Conservation (phyloP, 2,329 filamentous ascomycete genomes). For the Colletotrichum scovillei region DNA sequence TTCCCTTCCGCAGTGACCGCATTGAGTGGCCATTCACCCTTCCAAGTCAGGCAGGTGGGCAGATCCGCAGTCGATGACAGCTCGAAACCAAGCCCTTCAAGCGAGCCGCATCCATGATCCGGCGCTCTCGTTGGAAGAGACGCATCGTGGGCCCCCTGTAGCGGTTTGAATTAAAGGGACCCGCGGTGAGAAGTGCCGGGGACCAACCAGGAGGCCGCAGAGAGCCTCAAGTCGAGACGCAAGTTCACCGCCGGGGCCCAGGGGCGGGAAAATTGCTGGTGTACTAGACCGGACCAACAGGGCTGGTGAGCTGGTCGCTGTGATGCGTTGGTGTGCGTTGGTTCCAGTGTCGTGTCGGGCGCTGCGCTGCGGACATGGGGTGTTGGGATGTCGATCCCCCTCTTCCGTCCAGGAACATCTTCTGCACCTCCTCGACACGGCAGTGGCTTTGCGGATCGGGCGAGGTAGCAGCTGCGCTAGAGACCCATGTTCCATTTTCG, state of each 20-base stretch:
- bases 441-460: slow-evolving; percentile 17
- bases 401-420: not conserved
- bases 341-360: not conserved
- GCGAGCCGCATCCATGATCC: not conserved
- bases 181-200: slow-evolving; percentile 2
- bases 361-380: not conserved
- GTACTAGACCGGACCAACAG: not conserved
- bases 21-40: not conserved
- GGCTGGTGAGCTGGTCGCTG: not conserved
- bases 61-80: not conserved
- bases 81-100: not conserved
- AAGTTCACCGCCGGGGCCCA: not conserved
- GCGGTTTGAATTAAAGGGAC: slow-evolving; percentile 33
- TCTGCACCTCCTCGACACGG: slow-evolving; percentile 18
- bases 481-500: not conserved
- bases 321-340: not conserved
- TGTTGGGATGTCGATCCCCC: not conserved
- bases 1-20: not conserved
- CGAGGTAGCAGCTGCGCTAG: not conserved
- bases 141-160: not conserved
- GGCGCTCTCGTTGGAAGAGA: slow-evolving; percentile 6
- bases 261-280: not conserved
- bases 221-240: slow-evolving; percentile 23
- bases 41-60: not conserved
- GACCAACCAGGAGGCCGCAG: slow-evolving; percentile 17